These are phyloP conservation scores for Coelastrella sp. DNA, from an alignment of 139 green algal species.

Conservation along the genomic window DNA sequence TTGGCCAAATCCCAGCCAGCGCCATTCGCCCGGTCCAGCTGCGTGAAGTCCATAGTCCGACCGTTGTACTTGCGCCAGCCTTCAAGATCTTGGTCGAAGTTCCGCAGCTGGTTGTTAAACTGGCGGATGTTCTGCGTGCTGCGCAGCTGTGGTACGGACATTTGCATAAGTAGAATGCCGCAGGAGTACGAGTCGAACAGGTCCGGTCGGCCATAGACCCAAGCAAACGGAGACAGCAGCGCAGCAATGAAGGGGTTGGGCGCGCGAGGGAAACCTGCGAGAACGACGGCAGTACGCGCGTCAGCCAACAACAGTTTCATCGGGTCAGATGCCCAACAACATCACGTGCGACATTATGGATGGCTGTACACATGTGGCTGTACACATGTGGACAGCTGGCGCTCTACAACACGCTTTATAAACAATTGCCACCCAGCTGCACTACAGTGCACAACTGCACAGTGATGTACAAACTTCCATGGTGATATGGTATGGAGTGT, in stretches of 20 bases:
- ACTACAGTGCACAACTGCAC: no score
- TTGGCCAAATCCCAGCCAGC: slow-evolving; percentile 90
- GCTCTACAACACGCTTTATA: no score
- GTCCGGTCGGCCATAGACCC: slow-evolving; percentile 85
- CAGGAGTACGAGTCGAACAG: slow-evolving; percentile 91
- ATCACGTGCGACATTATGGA: no score
- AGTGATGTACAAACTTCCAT: no score
- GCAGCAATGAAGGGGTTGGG: slow-evolving; percentile 79
- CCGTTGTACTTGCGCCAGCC: slow-evolving; percentile 59
- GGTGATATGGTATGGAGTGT: no score
- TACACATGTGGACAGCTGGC: no score
- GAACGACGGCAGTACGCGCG: not conserved
- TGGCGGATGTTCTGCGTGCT: slow-evolving; percentile 55
- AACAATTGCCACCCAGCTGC: no score
- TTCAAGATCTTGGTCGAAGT: slow-evolving; percentile 71
- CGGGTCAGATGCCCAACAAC: no score
- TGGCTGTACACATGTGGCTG: no score
- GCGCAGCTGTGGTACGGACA: slow-evolving; percentile 84
- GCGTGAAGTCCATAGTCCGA: slow-evolving; percentile 72
- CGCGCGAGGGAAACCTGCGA: slow-evolving; percentile 77
- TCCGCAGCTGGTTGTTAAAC: slow-evolving; percentile 73
- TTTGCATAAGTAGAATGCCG: slow-evolving; percentile 82
- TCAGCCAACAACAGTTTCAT: not conserved
- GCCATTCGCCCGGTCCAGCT: slow-evolving; percentile 78
- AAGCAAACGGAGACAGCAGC: slow-evolving; percentile 82